phyloP scores from a whole-genome alignment of 73 alveolate genomes.

The Halteria grandinella region DNA sequence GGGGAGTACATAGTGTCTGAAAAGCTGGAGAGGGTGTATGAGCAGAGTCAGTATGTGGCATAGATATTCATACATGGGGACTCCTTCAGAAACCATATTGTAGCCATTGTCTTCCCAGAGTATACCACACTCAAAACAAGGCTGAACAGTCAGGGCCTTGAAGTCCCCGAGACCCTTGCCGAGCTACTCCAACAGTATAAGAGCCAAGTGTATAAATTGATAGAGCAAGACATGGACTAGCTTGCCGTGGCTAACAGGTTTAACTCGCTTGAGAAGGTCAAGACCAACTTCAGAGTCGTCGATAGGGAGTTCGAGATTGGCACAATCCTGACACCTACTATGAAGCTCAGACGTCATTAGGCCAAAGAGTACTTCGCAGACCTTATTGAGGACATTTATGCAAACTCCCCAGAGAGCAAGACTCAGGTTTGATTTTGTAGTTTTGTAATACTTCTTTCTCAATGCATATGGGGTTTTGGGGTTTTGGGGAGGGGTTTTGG shows the following conservation, averaged over 20 bases:
- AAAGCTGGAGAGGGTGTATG: conserved; percentile 73
- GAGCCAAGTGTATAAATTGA: not conserved
- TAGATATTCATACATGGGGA: conserved; percentile 81
- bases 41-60: conserved; percentile 56
- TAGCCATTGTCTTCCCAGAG: conserved; percentile 78
- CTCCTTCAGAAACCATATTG: conserved; percentile 68
- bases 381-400: conserved; percentile 21
- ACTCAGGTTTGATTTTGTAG: too few species aligned
- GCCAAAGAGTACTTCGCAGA: conserved; percentile 36
- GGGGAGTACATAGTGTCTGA: conserved; percentile 85
- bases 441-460: too few species aligned
- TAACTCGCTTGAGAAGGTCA: conserved; percentile 28
- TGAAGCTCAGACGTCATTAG: conserved; percentile 29
- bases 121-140: not conserved
- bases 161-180: not conserved
- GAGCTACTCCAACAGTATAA: conserved; percentile 7
- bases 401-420: too few species aligned
- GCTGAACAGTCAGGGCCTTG: not conserved
- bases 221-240: conserved; percentile 7
- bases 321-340: conserved; percentile 31
- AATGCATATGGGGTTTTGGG: too few species aligned
- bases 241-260: conserved; percentile 4
- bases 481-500: too few species aligned
- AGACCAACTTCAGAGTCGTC: conserved; percentile 36
- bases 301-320: conserved; percentile 26